Evolutionary conservation across 2,329 filamentous ascomycete species (phyloP), one percentile per base, ranked within the genome.

Genomic region (Fusarium sp.): DNA sequence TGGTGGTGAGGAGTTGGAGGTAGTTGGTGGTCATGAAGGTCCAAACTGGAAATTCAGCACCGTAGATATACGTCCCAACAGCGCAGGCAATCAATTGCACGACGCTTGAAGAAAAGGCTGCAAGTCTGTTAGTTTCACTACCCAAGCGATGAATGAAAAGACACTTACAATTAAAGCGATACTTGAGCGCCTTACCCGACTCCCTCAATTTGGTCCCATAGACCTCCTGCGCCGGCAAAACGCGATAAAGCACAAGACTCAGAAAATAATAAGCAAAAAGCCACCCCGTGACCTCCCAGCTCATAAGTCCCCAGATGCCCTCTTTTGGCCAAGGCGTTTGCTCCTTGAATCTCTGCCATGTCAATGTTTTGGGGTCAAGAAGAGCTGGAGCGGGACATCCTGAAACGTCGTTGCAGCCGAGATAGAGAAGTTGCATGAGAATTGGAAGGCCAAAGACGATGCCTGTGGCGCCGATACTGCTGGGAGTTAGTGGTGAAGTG

Each of bases 11-110:
- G 31, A 98, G 87, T 77, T 95, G 93, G 54, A 96, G 76, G 79
- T 95, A 96, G 83, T 98, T 95, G 79, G 96, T 91, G 83, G 92
- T 91, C 76, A 98, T 93, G 83, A 94, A 98, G 18, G 91, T 93
- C 95, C 95, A 98, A 51, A 97, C 87, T 15, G 89, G 87, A 77
- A 96, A 97, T 36, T 95, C 86, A 47, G 93, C 89, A 58, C 95
- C 95, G 74, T 95, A 88, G 14, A 91, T 79, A 42, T 91, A 84
- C 4, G 94, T 97, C 28, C 94, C 94, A 11, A 91, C 88, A 30
- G 90, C 90, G 60, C 91, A 89, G 6, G 91, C 85, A 12, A 86
- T 85, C 45, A 97, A 84, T 61, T 92, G 94, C 72, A 93, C 86
- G 63, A 95, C 80, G 31, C 92, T 91, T 10, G 93, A 93, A 50